Percentiles rank a stretch among this genome's conserved stretches.
Evolutionary conservation across 768 basidiomycete genomes (phyloP).

Genomic region (Russula virescens): DNA sequence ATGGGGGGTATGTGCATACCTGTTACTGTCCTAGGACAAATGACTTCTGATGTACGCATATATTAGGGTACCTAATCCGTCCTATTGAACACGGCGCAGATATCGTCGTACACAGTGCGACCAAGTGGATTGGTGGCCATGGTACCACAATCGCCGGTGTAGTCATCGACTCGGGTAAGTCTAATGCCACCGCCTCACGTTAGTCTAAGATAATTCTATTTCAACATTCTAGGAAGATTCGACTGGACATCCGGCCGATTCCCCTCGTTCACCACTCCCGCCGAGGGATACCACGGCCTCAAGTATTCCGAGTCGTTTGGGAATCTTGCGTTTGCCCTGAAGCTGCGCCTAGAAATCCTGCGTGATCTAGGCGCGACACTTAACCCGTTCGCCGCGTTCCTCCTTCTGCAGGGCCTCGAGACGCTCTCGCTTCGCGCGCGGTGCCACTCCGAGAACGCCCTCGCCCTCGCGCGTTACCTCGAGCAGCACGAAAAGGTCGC

Average conservation of each 20-base stretch:
- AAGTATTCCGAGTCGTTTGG: constrained; percentile 65
- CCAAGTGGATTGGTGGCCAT: constrained; percentile 82
- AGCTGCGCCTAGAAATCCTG: constrained; percentile 57
- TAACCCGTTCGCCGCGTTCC: constrained; percentile 70
- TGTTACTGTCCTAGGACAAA: neutral
- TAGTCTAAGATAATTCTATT: neutral
- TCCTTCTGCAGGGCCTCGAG: constrained; percentile 64
- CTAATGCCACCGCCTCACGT: neutral
- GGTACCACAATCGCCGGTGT: constrained; percentile 78
- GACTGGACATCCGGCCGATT: constrained; percentile 71
- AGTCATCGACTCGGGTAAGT: constrained; percentile 60
- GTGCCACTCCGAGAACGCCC: constrained; percentile 64
- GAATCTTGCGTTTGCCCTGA: constrained; percentile 54
- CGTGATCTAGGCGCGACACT: constrained; percentile 62
- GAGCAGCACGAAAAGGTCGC: constrained; percentile 57
- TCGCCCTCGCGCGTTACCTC: constrained; percentile 60
- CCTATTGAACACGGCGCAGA: constrained; percentile 76
- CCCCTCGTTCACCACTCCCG: constrained; percentile 66
- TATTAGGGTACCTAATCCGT: constrained; percentile 48
- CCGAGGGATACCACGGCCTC: constrained; percentile 72
- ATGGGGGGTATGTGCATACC: constrained; percentile 43
- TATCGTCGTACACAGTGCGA: constrained; percentile 73
- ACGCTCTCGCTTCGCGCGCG: constrained; percentile 67
- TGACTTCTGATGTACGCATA: neutral
- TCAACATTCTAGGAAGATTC: constrained; percentile 48